These are phyloP conservation scores for Chalciporus sphaerocephalus DNA, from an alignment of 768 basidiomycete genomes.

Conservation along the genomic window DNA sequence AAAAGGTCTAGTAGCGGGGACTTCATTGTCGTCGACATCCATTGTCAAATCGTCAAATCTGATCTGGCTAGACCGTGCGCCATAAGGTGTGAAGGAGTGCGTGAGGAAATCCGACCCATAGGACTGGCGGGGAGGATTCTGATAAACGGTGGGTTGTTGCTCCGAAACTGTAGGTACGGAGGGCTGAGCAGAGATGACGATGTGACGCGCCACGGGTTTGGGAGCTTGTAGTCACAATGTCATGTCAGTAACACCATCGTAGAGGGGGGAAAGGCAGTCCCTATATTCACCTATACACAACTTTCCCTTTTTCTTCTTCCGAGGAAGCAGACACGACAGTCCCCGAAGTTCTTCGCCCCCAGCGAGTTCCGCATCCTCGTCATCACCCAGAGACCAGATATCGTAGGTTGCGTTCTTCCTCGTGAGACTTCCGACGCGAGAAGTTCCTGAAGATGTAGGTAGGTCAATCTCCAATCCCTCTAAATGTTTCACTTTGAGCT, in stretches of 20 bases:
- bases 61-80: constrained; percentile 35
- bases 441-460: constrained; percentile 37
- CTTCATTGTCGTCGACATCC: constrained; percentile 25
- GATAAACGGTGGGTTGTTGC: constrained; percentile 23
- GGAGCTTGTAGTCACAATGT: constrained; percentile 50
- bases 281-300: constrained; percentile 52
- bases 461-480: constrained; percentile 47
- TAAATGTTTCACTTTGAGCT: constrained; percentile 68
- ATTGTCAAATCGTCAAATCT: constrained; percentile 9
- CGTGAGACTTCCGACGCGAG: constrained; percentile 45
- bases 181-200: constrained; percentile 54
- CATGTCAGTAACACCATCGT: constrained; percentile 42
- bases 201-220: constrained; percentile 51
- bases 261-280: constrained; percentile 16
- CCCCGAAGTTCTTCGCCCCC: constrained; percentile 62
- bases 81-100: constrained; percentile 61
- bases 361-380: constrained; percentile 31
- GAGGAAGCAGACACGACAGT: constrained; percentile 61
- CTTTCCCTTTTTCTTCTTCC: constrained; percentile 55
- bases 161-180: constrained; percentile 22
- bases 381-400: constrained; percentile 57
- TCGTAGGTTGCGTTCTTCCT: constrained; percentile 57
- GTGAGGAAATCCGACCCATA: constrained; percentile 60
- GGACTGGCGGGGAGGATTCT: constrained; percentile 52
- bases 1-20: constrained; percentile 21